A percentile compares a stretch with the other conserved stretches of the same genome.
Evolutionary conservation across 371 early-diverging fungal species (phyloP).

Genomic region (Mortierella sp.): DNA sequence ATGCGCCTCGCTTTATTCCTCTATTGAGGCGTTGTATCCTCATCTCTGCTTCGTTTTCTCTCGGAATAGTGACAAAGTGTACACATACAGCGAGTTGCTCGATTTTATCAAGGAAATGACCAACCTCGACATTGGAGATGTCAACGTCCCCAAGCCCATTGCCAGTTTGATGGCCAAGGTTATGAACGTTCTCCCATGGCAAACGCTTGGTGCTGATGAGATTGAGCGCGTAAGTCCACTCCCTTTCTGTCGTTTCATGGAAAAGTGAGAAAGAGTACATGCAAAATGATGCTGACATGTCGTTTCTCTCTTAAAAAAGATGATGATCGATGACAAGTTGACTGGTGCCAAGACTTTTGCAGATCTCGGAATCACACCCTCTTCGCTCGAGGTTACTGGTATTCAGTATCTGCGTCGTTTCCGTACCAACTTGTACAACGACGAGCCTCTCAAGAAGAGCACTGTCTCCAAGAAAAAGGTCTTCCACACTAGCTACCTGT

Average conservation of each 20-base stretch:
- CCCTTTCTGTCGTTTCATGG: not conserved
- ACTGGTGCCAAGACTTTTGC: constrained; percentile 82
- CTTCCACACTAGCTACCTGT: constrained; percentile 65
- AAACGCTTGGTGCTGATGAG: constrained; percentile 76
- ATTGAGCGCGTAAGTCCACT: constrained; percentile 67
- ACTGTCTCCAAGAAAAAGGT: constrained; percentile 68
- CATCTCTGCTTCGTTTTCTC: no score
- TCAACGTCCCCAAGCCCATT: constrained; percentile 75
- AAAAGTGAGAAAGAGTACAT: no score
- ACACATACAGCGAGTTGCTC: constrained; percentile 75
- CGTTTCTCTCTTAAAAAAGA: constrained; percentile 40
- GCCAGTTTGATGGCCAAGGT: constrained; percentile 65
- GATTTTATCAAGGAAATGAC: constrained; percentile 82
- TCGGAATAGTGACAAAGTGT: constrained; percentile 74
- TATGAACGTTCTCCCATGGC: constrained; percentile 64
- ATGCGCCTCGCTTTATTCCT: not conserved
- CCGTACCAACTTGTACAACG: constrained; percentile 76
- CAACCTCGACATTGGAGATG: constrained; percentile 52
- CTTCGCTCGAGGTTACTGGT: constrained; percentile 79
- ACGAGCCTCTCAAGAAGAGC: constrained; percentile 71
- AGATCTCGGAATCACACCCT: constrained; percentile 88
- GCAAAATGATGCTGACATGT: constrained; percentile 30
- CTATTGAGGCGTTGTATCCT: not conserved
- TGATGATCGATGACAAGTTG: constrained; percentile 80
- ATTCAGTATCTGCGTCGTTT: constrained; percentile 86